Conservation (phyloP, 495 filamentous ascomycete species). For the Lineolata rhizophorae region DNA sequence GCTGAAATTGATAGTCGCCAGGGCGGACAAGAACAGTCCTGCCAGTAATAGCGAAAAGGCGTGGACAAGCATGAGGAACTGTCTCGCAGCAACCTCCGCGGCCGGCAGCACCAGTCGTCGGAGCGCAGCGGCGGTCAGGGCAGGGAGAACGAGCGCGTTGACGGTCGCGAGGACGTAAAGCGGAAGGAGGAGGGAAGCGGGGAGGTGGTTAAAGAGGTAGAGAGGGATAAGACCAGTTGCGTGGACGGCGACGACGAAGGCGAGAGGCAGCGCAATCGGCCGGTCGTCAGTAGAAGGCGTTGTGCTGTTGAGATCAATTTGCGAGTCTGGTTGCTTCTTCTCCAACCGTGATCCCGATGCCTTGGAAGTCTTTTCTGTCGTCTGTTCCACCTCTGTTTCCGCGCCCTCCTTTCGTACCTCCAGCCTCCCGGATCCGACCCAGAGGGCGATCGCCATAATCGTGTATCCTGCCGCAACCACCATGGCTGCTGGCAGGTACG, state of each 20-base stretch:
- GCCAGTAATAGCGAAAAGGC: slow-evolving; percentile 82
- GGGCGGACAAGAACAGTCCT: slow-evolving; percentile 73
- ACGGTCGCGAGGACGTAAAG: slow-evolving; percentile 35
- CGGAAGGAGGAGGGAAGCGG: slow-evolving; percentile 29
- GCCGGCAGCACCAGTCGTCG: slow-evolving; percentile 28
- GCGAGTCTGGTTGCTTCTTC: slow-evolving; percentile 4
- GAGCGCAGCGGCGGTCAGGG: slow-evolving; percentile 30
- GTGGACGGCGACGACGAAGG: slow-evolving; percentile 47
- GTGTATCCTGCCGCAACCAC: slow-evolving; percentile 82
- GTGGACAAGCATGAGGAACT: slow-evolving; percentile 59
- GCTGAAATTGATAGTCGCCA: slow-evolving; percentile 92
- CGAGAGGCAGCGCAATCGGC: slow-evolving; percentile 55
- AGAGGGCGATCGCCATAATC: slow-evolving; percentile 80
- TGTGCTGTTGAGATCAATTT: not conserved
- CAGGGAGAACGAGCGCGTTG: slow-evolving; percentile 33
- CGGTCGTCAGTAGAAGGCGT: slow-evolving; percentile 41
- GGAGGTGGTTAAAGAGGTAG: slow-evolving; percentile 48
- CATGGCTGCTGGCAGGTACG: slow-evolving; percentile 94
- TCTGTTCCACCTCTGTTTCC: too few species aligned
- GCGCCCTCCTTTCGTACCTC: too few species aligned
- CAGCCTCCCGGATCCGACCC: slow-evolving; percentile 57
- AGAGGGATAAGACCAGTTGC: slow-evolving; percentile 66
- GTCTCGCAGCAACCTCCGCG: too few species aligned
- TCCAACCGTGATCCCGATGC: slow-evolving; percentile 2
- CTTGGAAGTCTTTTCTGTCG: slow-evolving; percentile 3